Evolutionary conservation across 176 grass and related monocot genomes (phyloP), one percentile per base, ranked within the genome.

Genomic region (Carex parvula): DNA sequence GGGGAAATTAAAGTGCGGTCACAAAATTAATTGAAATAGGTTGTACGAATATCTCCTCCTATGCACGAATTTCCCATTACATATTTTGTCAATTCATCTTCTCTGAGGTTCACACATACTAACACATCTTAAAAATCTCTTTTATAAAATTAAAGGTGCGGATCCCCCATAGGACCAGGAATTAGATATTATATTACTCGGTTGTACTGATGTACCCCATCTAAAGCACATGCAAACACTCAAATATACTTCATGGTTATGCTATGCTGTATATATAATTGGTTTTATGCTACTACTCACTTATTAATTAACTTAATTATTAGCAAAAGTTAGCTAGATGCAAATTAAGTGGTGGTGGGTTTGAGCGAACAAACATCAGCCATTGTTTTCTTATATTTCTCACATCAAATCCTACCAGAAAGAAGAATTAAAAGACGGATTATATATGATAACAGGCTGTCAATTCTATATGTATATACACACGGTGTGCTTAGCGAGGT

Each of bases 361-460:
- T 70, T 44, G 68, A 44, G 8, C 32, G 37, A 4, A 1, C 39
- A 48, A 71, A 71, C 12, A 9, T n/a, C 68, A 48, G 39, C 9
- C 68, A 46, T 35, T 41, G 17, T 71, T 71, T 17, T 42, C 26
- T 67, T 44, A 70, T 18, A 42, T 70, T 17, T 54, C 55, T 80
- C 52, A 18, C 54, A 80, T 35, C 52, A 59, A 80, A 59, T 80
- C 52, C 52, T 80, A 15, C 54, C 52, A 61, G 52, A 80, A 57
- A 80, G 21, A 80, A n/a, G 26, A 35, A 46, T 46, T 46, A 8
- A 57, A 80, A 26, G 70, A 74, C 44, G 61, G 77, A 76, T 76
- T 70, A 70, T 70, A 30, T 71, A 71, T 60, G 53, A 26, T 10
- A 60, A 60, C 70, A 74, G 42, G 42, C 70, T 74, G 44, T 74